Evolutionary conservation across 345 rosid species (phyloP).

Genomic region (Acer saccharum): DNA sequence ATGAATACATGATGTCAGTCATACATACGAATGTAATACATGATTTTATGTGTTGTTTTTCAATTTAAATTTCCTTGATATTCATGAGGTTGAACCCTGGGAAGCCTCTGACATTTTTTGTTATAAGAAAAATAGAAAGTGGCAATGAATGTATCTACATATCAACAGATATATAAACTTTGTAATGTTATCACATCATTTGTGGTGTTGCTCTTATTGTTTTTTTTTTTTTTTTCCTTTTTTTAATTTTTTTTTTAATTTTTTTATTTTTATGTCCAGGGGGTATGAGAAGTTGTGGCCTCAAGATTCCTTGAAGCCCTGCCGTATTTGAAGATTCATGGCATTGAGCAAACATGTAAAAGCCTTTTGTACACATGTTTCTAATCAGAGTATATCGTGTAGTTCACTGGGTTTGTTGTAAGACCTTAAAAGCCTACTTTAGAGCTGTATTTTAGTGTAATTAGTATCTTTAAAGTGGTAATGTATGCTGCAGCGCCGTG

Average conservation of each 20-base stretch:
- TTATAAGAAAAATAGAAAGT: neutral
- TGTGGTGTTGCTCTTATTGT: neutral
- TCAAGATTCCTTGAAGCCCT: constrained; percentile 13
- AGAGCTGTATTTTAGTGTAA: constrained; percentile 22
- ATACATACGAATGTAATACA: neutral
- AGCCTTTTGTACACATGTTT: neutral
- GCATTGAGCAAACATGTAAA: constrained; percentile 21
- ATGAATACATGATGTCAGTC: too few species aligned
- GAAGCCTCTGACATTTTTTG: neutral
- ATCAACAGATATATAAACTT: neutral
- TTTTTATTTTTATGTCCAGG: constrained; percentile 31
- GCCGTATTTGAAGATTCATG: constrained; percentile 1
- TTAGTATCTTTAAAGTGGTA: constrained; percentile 12
- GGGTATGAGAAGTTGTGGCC: constrained; percentile 20
- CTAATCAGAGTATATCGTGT: neutral
- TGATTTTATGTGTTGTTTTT: neutral
- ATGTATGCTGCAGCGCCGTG: constrained; percentile 4
- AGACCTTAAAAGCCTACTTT: constrained; percentile 5
- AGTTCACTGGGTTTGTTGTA: constrained; percentile 1
- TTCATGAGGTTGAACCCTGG: neutral
- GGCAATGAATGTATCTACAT: neutral
- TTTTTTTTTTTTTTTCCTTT: neutral
- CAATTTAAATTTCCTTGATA: neutral
- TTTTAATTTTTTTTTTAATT: too few species aligned
- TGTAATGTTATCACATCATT: neutral